Base-by-base conservation (phyloP, 495 filamentous ascomycete species). In the Penicillium steckii region DNA sequence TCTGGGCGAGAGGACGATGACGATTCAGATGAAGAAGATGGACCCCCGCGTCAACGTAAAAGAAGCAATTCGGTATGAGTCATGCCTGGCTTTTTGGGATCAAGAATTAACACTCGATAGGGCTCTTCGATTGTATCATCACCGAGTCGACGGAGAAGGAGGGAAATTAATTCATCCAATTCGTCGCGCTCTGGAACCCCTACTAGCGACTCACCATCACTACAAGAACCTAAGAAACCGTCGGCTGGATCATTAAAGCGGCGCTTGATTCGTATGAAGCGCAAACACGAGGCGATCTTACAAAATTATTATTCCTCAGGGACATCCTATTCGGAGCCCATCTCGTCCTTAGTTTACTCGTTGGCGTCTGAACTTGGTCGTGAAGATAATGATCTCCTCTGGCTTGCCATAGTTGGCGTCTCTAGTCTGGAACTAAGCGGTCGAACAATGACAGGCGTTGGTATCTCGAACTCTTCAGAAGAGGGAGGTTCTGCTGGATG, bases 351-450 rank as follows among this genome's bases (percentile, higher is more conserved):
- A 62, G 74, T 98, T 52, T 98, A 97, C 70, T 95, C 90, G 2
- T 78, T 98, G 4, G 94, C 92, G 15, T 96, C 91, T 2, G 94
- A 97, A 57, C 82, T 97, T 9, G 95, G 93, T 50, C 86, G 91
- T 33, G 94, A 98, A 75, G 93, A 97, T 62, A 97, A 97, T 60
- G 91, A 98, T 59, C 74, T 97, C 24, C 83, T 98, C 24, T 98
- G 94, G 94, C 79, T 95, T 41, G 81, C 91, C 8, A 96, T 97
- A 56, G 88, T 97, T 19, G 94, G 94, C 9, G 89, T 95, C 30
- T 88, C 87, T 19, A 94, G 91, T 27, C 84, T 94, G 66, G 93
- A 96, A 64, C 82, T 97, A 0, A 96, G 92, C 52, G 93, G 93
- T 12, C 88, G 88, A 30, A 89, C 86, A 9, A 87, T 88, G 54